A percentile compares a stretch with the other conserved stretches of the same genome.
These are phyloP conservation scores for Spergularia bocconei DNA, from an alignment of 148 eudicot species.

Conservation along the genomic window DNA sequence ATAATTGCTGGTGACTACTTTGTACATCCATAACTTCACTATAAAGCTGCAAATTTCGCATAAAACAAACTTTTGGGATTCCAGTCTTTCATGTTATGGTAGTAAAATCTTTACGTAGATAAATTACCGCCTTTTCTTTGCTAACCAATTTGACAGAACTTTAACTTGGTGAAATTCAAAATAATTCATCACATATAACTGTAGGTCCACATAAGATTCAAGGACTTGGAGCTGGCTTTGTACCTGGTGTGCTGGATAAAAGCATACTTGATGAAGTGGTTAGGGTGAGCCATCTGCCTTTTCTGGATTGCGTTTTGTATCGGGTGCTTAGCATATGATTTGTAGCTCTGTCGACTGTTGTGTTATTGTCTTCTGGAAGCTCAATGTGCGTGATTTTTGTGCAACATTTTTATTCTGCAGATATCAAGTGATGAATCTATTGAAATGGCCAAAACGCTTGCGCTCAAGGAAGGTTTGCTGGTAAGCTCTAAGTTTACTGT, in stretches of 20 bases:
- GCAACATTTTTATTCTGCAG: constrained; percentile 13
- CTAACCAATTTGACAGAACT: neutral
- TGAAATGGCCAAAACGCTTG: constrained; percentile 68
- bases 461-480: constrained; percentile 68
- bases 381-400: neutral
- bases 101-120: neutral
- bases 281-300: constrained; percentile 42
- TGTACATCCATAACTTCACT: too few relatives aligned
- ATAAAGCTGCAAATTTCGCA: neutral
- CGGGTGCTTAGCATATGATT: neutral
- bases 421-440: constrained; percentile 72
- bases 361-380: neutral
- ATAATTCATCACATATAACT: constrained; percentile 3
- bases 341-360: neutral
- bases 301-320: neutral
- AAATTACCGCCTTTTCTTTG: neutral
- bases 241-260: constrained; percentile 63
- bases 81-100: neutral
- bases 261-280: constrained; percentile 65
- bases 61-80: neutral
- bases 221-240: constrained; percentile 85
- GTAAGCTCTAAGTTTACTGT: constrained; percentile 30
- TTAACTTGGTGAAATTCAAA: neutral
- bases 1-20: too few relatives aligned
- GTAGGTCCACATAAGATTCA: constrained; percentile 82